Evolutionary conservation across 2,329 filamentous ascomycete species (phyloP).

Genomic region (Cytospora chrysosperma): DNA sequence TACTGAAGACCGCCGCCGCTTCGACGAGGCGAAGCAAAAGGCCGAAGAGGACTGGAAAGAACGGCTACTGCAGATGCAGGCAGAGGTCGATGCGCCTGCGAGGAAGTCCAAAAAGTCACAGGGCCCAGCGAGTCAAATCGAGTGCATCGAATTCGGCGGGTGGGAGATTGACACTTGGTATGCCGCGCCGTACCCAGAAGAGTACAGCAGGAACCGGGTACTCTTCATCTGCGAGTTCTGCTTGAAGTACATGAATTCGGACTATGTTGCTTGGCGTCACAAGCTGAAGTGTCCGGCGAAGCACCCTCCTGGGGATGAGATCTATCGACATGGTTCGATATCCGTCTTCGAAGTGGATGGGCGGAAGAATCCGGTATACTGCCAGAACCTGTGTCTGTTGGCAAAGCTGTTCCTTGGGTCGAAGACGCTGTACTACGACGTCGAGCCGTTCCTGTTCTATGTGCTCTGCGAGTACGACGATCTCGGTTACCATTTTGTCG

Average conservation of each 20-base stretch:
- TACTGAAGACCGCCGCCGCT: slow-evolving; percentile 76
- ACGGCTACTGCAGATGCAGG: slow-evolving; percentile 59
- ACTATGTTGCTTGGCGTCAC: slow-evolving; percentile 96
- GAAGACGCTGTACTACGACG: slow-evolving; percentile 97
- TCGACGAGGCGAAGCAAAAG: slow-evolving; percentile 85
- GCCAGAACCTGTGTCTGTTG: slow-evolving; percentile 92
- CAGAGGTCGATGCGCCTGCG: slow-evolving; percentile 59
- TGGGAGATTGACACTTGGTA: slow-evolving; percentile 99
- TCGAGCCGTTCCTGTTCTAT: slow-evolving; percentile 96
- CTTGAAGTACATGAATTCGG: slow-evolving; percentile 98
- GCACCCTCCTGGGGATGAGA: slow-evolving; percentile 95
- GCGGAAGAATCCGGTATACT: slow-evolving; percentile 96
- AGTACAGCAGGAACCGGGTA: slow-evolving; percentile 94
- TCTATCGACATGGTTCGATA: slow-evolving; percentile 86
- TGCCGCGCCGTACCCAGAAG: slow-evolving; percentile 94
- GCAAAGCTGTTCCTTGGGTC: slow-evolving; percentile 98
- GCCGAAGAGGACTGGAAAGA: slow-evolving; percentile 91
- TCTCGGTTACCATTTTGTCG: slow-evolving; percentile 90
- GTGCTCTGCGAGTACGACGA: slow-evolving; percentile 94
- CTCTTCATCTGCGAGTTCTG: slow-evolving; percentile 99
- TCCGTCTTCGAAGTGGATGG: slow-evolving; percentile 98
- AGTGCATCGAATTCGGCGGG: slow-evolving; percentile 96
- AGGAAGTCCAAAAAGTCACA: slow-evolving; percentile 72
- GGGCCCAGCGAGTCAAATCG: slow-evolving; percentile 93
- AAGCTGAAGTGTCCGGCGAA: slow-evolving; percentile 96